Evolutionary conservation across 192 early-diverging fungal species (phyloP).

Genomic region (Entophlyctis luteolus): DNA sequence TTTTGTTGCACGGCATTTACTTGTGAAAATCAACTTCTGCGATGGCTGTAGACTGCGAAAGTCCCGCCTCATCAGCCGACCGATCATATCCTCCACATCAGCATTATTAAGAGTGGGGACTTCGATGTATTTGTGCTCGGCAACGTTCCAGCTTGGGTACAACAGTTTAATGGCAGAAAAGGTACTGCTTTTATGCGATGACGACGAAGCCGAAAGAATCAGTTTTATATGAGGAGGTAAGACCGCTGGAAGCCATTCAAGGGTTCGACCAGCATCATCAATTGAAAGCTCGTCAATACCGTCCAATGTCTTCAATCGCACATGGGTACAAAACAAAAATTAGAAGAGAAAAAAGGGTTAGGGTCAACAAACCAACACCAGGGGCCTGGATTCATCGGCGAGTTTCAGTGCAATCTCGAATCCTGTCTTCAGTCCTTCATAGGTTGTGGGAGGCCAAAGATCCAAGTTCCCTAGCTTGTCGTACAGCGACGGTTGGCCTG

Average conservation of each 20-base stretch:
- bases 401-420: constrained; percentile 24
- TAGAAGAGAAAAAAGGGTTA: neutral
- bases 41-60: neutral
- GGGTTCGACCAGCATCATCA: constrained; percentile 18
- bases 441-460: constrained; percentile 20
- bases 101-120: constrained; percentile 4
- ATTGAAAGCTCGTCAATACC: constrained; percentile 20
- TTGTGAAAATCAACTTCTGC: neutral
- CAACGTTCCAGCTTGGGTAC: neutral
- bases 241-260: constrained; percentile 22
- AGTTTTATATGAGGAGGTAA: constrained; percentile 24
- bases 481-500: constrained; percentile 6
- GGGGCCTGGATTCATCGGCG: constrained; percentile 5
- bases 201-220: constrained; percentile 14
- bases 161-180: constrained; percentile 1
- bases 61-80: neutral
- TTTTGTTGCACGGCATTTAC: constrained; percentile 6
- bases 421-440: constrained; percentile 24
- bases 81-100: constrained; percentile 9
- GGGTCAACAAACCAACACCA: constrained; percentile 22
- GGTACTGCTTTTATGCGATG: constrained; percentile 16
- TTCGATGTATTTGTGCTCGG: constrained; percentile 5
- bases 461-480: constrained; percentile 27
- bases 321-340: no score
- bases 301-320: constrained; percentile 24